phyloP scores from a whole-genome alignment of 352 stramenopile species.

The Detonula confervacea region DNA sequence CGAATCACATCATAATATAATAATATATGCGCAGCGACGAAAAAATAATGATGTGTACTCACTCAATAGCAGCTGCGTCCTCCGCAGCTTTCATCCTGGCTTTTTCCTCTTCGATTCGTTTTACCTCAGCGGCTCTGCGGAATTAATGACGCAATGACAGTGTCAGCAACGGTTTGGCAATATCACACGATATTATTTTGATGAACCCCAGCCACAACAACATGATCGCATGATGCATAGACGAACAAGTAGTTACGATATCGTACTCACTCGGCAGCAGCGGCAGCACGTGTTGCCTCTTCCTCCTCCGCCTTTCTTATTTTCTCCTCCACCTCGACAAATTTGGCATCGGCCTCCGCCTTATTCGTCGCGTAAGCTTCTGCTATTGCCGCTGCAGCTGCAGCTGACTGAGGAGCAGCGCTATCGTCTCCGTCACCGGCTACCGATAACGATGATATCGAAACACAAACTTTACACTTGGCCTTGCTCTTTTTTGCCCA shows the following conservation, averaged over 20 bases:
- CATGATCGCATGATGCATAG: too few relatives aligned
- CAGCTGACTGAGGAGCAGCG: neutral
- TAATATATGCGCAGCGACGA: too few relatives aligned
- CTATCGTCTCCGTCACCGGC: neutral
- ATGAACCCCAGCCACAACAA: too few relatives aligned
- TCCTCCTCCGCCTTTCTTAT: neutral
- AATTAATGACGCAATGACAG: neutral
- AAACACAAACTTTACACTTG: slow-evolving; percentile 3
- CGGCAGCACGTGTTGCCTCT: neutral
- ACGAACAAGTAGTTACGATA: too few relatives aligned
- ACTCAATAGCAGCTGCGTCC: slow-evolving; percentile 4
- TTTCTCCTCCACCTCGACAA: too few relatives aligned
- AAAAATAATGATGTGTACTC: too few relatives aligned
- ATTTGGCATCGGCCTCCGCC: too few relatives aligned
- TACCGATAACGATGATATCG: too few relatives aligned
- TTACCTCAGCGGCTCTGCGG: neutral
- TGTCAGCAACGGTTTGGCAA: too few relatives aligned
- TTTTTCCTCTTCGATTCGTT: neutral
- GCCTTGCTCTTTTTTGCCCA: neutral
- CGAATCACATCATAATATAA: neutral
- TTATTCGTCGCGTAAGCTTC: too few relatives aligned
- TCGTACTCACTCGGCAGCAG: slow-evolving; percentile 1
- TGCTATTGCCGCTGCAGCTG: neutral
- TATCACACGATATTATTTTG: neutral
- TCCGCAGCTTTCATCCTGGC: too few relatives aligned